Base-by-base conservation (phyloP, 2,329 filamentous ascomycete genomes). In the Stagonosporopsis chrysanthemi region DNA sequence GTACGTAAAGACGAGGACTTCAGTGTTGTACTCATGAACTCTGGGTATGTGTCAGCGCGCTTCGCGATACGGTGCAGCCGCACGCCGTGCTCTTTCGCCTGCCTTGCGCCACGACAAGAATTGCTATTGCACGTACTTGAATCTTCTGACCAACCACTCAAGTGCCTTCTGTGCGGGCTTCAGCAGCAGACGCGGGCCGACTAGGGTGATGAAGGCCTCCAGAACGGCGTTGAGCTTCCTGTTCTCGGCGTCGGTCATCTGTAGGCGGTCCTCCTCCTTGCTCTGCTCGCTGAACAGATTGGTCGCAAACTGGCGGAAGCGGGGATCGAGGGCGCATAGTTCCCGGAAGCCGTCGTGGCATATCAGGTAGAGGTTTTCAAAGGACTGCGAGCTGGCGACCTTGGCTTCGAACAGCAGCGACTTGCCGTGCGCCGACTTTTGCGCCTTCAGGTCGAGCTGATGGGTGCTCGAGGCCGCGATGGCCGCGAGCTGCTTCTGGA, bases 281-380 rank as follows among this genome's bases (percentile, higher is more conserved):
- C 94, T 97, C 80, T 97, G 91, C 69, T 95, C 90, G 80, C 90
- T 96, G 83, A 98, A 99, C 54, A 99, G 83, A 51, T 87, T 93
- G 55, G 84, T 82, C 60, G 86, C 84, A 73, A 94, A 99, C 33
- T 84, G 82, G 14, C 83, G 72, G 70, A 97, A 98, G 56, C 92
- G 87, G 23, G 82, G 76, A 75, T 99, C 96, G 51, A 99, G 83
- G 65, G 88, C 86, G 77, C 95, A 98, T 56, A 99, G 82, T 71
- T 99, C 95, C 62, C 92, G 87, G 71, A 94, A 99, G 2, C 93
- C 95, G 70, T 96, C 91, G 65, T 88, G 83, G 74, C 94, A 98
- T 74, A 96, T 86, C 54, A 90, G 86, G 75, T 90, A 98, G 56
- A 99, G 84, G 4, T 89, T 90, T 72, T 97, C 91, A 76, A 94